These are phyloP conservation scores for Backusella mclennaniae DNA, from an alignment of 192 early-diverging fungal species.

Conservation along the genomic window DNA sequence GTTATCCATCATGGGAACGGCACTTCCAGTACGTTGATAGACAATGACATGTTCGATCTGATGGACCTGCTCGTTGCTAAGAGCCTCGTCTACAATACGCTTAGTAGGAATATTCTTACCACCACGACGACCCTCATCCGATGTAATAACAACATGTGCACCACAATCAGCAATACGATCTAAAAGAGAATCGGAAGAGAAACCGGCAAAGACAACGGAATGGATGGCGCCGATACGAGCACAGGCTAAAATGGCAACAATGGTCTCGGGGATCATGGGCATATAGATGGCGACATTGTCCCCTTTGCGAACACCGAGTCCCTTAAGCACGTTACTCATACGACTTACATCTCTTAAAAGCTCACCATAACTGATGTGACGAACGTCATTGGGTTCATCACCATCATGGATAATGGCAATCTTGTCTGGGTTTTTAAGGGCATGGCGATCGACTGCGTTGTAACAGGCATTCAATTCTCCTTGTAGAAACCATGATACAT, in stretches of 20 bases:
- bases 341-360: conserved; percentile 79
- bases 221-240: conserved; percentile 93
- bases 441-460: conserved; percentile 83
- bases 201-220: conserved; percentile 95
- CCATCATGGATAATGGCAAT: conserved; percentile 38
- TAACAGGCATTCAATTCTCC: conserved; percentile 89
- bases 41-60: conserved; percentile 84
- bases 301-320: conserved; percentile 84
- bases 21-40: conserved; percentile 84
- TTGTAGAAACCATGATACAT: conserved; percentile 91
- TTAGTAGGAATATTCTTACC: conserved; percentile 87
- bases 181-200: conserved; percentile 87
- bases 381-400: conserved; percentile 78
- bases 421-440: conserved; percentile 13
- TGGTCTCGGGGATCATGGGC: conserved; percentile 95
- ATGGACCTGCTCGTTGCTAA: conserved; percentile 65
- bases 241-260: conserved; percentile 90
- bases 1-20: conserved; percentile 67
- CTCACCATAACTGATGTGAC: conserved; percentile 80
- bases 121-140: conserved; percentile 92
- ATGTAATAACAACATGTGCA: conserved; percentile 82
- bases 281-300: conserved; percentile 96
- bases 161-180: conserved; percentile 87
- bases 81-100: conserved; percentile 90
- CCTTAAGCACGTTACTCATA: conserved; percentile 81